Base-by-base conservation (phyloP, 768 basidiomycete genomes). In the Amanita brunnescens region DNA sequence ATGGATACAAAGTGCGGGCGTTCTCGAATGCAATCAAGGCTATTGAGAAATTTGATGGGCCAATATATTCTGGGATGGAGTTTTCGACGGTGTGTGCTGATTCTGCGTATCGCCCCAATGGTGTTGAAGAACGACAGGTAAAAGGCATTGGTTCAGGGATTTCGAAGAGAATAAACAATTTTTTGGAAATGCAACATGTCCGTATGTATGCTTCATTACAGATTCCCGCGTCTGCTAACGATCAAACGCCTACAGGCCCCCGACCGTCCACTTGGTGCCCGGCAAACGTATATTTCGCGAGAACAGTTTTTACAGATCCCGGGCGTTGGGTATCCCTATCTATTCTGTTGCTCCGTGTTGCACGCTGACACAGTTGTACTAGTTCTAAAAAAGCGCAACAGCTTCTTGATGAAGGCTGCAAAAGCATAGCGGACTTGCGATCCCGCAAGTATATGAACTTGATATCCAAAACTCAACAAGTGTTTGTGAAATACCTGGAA, bases 391-490 rank as follows among this genome's bases (percentile, higher is more conserved):
- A 62, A 18, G 79, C 79, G 7, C 61, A 66, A 32, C 58, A 68
- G n/a, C 69, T 85, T 2, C 70, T 75, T 35, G 67, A 70, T 5
- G 75, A 72, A 5, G 83, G 83, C 3, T 80, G 78, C 53, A 62
- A 49, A 47, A 67, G 68, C 1, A 16, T 76, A 21, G 65, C 63
- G 16, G 73, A 79, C 47, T 62, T 83, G 21, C 58, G 52, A 26
- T 61, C 67, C 6, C 70, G 70, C 6, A 47, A 62, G 42, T 80
- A 68, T 55, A 56, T 63, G 9, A 56, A 58, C n/a, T 58, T 70
- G 60, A 59, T 84, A n/a, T 61, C 61, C 1, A 54, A 59, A 16
- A 47, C 61, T 7, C 73, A 77, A 57, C 64, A 65, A 56, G 54
- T 70, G 5, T 68, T 66, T 26, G 59, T 70, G 10, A 68, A 62